These are phyloP conservation scores for Suillus hirtellus DNA, from an alignment of 768 basidiomycete genomes.

Conservation along the genomic window DNA sequence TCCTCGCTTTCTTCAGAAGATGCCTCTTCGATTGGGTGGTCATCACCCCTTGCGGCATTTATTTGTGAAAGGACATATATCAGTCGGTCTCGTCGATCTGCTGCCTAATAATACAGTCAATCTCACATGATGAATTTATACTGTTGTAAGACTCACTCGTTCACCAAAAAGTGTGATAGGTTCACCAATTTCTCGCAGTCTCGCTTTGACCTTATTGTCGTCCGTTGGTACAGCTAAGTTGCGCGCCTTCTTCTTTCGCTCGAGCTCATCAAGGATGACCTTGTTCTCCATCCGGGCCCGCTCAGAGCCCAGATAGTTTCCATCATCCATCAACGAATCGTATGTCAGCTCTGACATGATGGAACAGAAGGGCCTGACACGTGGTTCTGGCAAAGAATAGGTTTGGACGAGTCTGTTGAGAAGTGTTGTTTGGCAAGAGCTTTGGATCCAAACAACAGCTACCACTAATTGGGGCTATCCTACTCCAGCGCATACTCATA, in stretches of 20 bases:
- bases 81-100: slow-evolving; percentile 93
- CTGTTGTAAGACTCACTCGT: slow-evolving; percentile 60
- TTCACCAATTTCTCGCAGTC: slow-evolving; percentile 91
- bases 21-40: slow-evolving; percentile 71
- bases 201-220: slow-evolving; percentile 87
- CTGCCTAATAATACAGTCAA: slow-evolving; percentile 58
- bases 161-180: slow-evolving; percentile 98
- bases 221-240: slow-evolving; percentile 96
- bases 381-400: slow-evolving; percentile 13
- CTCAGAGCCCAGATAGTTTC: slow-evolving; percentile 71
- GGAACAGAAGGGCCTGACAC: slow-evolving; percentile 7
- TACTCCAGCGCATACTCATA: not conserved
- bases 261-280: slow-evolving; percentile 91
- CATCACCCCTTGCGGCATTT: slow-evolving; percentile 82
- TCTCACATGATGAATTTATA: slow-evolving; percentile 12
- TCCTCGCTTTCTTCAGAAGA: slow-evolving; percentile 72
- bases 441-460: slow-evolving; percentile 32
- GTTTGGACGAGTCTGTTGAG: slow-evolving; percentile 16
- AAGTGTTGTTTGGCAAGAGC: slow-evolving; percentile 37
- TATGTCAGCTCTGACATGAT: slow-evolving; percentile 74
- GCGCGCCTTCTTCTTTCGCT: slow-evolving; percentile 94
- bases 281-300: slow-evolving; percentile 79
- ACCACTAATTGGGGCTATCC: slow-evolving; percentile 9
- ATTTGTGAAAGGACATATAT: slow-evolving; percentile 95
- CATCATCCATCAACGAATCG: slow-evolving; percentile 78